These are phyloP conservation scores for Warburgia ugandensis DNA, from an alignment of 164 flowering plant species.

Conservation along the genomic window DNA sequence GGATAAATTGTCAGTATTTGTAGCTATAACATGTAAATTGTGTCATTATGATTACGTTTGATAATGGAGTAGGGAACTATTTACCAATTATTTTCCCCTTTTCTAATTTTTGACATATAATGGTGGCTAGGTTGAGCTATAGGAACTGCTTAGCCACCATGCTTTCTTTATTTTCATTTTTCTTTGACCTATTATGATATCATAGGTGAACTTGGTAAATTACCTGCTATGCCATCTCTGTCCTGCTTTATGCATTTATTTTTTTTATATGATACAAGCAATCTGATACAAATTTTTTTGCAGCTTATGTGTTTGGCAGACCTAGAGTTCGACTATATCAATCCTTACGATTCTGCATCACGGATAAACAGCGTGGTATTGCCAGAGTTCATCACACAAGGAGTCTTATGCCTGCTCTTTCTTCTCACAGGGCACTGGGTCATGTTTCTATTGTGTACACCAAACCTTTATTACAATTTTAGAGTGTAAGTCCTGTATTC, in stretches of 20 bases:
- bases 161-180: no score
- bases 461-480: slow-evolving; percentile 75
- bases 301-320: slow-evolving; percentile 98
- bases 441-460: slow-evolving; percentile 59
- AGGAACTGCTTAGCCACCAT: no score
- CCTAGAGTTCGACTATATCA: slow-evolving; percentile 91
- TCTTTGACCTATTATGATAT: no score
- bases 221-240: background rate
- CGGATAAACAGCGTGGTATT: slow-evolving; percentile 67
- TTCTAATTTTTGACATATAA: no score
- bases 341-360: slow-evolving; percentile 87
- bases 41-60: no score
- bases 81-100: no score
- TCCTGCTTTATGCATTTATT: background rate
- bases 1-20: no score
- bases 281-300: slow-evolving; percentile 23
- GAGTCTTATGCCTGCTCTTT: slow-evolving; percentile 51
- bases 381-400: slow-evolving; percentile 75
- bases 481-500: slow-evolving; percentile 52
- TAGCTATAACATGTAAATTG: no score
- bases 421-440: slow-evolving; percentile 85
- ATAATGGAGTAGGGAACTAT: no score
- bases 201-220: background rate
- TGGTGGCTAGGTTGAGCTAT: no score
- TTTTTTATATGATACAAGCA: background rate